These are phyloP conservation scores for Lactarius pseudohatsudake DNA, from an alignment of 768 basidiomycete species.

Conservation along the genomic window DNA sequence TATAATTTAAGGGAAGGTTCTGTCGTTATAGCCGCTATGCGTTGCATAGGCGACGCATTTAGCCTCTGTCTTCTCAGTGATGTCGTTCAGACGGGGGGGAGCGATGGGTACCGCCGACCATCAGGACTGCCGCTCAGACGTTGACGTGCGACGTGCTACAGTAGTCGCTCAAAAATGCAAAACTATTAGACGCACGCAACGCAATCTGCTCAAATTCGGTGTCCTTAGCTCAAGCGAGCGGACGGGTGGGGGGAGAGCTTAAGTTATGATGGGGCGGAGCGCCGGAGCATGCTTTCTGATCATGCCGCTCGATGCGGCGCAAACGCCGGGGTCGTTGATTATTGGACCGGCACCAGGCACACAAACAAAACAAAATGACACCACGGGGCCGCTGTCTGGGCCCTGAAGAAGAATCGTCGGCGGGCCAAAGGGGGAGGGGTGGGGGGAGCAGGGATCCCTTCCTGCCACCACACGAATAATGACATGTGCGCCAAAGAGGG, in stretches of 20 bases:
- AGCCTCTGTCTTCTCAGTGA: conserved; percentile 19
- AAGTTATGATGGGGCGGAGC: conserved; percentile 20
- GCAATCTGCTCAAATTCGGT: conserved; percentile 6
- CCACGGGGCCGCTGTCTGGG: conserved; percentile 26
- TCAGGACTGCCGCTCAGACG: neutral
- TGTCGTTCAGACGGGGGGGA: conserved; percentile 10
- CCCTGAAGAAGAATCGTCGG: conserved; percentile 16
- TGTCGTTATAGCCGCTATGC: conserved; percentile 17
- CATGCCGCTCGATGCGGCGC: conserved; percentile 26
- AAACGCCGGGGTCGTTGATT: conserved; percentile 7
- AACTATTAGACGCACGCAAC: conserved; percentile 6
- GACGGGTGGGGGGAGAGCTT: conserved; percentile 7
- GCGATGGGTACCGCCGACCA: conserved; percentile 7
- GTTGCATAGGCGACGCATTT: conserved; percentile 26
- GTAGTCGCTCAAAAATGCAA: neutral
- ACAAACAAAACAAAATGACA: conserved; percentile 14
- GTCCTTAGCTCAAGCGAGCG: conserved; percentile 9
- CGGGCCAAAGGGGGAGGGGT: neutral
- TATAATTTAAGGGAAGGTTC: conserved; percentile 23
- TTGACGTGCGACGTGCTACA: conserved; percentile 22
- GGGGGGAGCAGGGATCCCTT: neutral
- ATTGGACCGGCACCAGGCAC: conserved; percentile 25
- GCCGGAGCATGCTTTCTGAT: conserved; percentile 21
- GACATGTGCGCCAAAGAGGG: neutral
- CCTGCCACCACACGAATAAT: neutral